phyloP scores from a whole-genome alignment of 1,284 basidiomycete species.

The Ustilago tritici region DNA sequence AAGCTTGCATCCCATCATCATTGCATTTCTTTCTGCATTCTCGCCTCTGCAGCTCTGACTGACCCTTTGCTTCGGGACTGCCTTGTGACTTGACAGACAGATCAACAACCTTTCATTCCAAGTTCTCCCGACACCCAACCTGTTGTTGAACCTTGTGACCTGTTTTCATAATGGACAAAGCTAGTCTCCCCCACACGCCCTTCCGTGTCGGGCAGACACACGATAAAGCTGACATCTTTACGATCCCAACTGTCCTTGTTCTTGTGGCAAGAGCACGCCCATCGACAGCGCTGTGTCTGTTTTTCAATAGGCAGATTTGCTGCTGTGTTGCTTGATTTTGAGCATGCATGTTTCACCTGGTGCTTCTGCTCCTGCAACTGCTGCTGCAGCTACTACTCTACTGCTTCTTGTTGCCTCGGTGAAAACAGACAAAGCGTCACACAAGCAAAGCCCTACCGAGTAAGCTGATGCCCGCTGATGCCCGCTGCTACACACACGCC shows the following conservation, averaged over 20 bases:
- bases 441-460: background rate
- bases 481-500: background rate
- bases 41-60: background rate
- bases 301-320: background rate
- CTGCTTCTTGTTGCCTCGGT: background rate
- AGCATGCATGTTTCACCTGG: conserved; percentile 17
- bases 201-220: too few species aligned
- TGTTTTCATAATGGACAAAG: background rate
- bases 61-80: conserved; percentile 5
- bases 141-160: conserved; percentile 2
- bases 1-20: background rate
- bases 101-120: background rate
- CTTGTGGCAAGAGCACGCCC: too few species aligned
- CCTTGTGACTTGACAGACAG: background rate
- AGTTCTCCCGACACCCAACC: conserved; percentile 4
- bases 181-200: too few species aligned
- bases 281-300: background rate
- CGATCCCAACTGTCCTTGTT: too few species aligned
- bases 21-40: background rate
- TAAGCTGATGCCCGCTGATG: background rate
- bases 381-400: background rate
- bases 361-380: conserved; percentile 4
- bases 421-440: background rate
- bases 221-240: too few species aligned
- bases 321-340: background rate